Evolutionary conservation across 768 basidiomycete genomes (phyloP).

Genomic region (Tylopilus felleus): DNA sequence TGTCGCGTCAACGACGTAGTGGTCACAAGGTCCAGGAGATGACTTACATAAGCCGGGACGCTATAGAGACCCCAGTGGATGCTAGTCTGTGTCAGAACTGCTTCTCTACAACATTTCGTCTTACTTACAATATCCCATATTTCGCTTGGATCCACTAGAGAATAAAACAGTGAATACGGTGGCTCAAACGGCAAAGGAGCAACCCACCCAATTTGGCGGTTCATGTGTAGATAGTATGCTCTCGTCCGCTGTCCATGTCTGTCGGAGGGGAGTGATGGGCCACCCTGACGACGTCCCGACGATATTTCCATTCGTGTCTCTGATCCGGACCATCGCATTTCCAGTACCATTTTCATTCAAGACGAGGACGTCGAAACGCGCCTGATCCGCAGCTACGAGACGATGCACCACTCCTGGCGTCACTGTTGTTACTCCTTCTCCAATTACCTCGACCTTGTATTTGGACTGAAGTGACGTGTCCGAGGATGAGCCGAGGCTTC

Average conservation of each 20-base stretch:
- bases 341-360: slow-evolving; percentile 31
- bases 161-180: neutral
- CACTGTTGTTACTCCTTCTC: slow-evolving; percentile 42
- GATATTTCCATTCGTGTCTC: slow-evolving; percentile 32
- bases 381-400: slow-evolving; percentile 50
- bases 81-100: slow-evolving; percentile 25
- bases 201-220: slow-evolving; percentile 51
- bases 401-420: slow-evolving; percentile 41
- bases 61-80: slow-evolving; percentile 52
- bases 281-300: slow-evolving; percentile 38
- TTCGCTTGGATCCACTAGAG: slow-evolving; percentile 49
- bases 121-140: slow-evolving; percentile 52
- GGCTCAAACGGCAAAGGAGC: neutral
- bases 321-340: slow-evolving; percentile 33
- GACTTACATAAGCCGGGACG: slow-evolving; percentile 41
- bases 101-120: neutral
- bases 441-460: slow-evolving; percentile 37
- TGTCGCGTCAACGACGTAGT: neutral
- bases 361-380: slow-evolving; percentile 46
- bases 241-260: slow-evolving; percentile 39
- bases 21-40: neutral
- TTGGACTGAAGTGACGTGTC: slow-evolving; percentile 32
- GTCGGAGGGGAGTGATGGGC: slow-evolving; percentile 36
- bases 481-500: slow-evolving; percentile 20
- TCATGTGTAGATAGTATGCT: slow-evolving; percentile 43